These are phyloP conservation scores for Rhizophora mangle DNA, from an alignment of 345 rosid species.

Conservation along the genomic window DNA sequence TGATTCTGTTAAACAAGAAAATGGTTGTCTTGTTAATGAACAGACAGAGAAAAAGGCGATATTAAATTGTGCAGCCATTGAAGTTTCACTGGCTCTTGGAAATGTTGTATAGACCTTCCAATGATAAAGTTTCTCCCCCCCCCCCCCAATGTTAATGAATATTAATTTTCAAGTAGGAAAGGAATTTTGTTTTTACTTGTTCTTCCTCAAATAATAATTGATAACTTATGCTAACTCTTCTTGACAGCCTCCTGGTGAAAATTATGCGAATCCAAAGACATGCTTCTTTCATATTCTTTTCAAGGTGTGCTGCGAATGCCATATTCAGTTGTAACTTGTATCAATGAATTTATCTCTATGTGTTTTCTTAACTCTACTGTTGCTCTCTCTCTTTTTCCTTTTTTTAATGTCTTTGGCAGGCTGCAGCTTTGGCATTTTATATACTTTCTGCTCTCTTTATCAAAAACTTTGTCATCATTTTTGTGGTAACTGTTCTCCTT, in stretches of 20 bases:
- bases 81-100: no score
- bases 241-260: conserved; percentile 83
- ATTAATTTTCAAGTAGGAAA: no score
- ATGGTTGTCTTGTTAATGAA: no score
- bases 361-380: neutral
- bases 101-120: no score
- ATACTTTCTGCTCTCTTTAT: conserved; percentile 80
- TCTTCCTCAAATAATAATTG: neutral
- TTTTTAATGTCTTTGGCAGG: conserved; percentile 40
- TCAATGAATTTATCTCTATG: conserved; percentile 12
- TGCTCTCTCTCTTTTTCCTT: conserved; percentile 1
- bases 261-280: conserved; percentile 90
- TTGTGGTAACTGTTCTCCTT: conserved; percentile 95
- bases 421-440: conserved; percentile 88
- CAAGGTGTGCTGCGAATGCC: conserved; percentile 42
- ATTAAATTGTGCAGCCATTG: no score
- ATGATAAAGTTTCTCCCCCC: no score
- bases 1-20: no score
- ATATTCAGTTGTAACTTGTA: neutral
- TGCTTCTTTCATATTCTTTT: conserved; percentile 81
- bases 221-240: neutral
- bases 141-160: no score
- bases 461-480: conserved; percentile 86
- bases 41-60: no score
- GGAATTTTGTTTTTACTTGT: neutral